Evolutionary conservation across 2,329 filamentous ascomycete genomes (phyloP).

Genomic region (Xylariaceae sp.): DNA sequence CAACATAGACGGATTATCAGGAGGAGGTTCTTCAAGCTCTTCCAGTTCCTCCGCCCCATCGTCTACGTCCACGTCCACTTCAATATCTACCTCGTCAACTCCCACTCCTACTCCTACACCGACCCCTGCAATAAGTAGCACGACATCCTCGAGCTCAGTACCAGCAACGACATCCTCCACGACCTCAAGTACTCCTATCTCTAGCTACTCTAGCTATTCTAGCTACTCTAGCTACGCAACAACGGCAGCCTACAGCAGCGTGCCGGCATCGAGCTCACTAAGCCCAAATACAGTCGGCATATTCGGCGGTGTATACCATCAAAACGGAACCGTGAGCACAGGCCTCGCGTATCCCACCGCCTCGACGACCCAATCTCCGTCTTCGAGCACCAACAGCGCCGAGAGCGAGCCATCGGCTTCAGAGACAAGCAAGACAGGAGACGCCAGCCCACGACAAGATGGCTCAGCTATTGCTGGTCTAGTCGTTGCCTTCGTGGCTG

Average conservation of each 20-base stretch:
- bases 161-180: conserved; percentile 23
- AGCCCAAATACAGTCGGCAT: conserved; percentile 22
- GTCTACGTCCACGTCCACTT: conserved; percentile 31
- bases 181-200: conserved; percentile 23
- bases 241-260: background rate
- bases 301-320: conserved; percentile 50
- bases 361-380: conserved; percentile 21
- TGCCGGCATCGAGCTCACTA: conserved; percentile 5
- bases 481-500: conserved; percentile 52
- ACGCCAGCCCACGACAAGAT: conserved; percentile 41
- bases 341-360: conserved; percentile 20
- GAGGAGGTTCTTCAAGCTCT: conserved; percentile 24
- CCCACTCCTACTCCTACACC: conserved; percentile 19
- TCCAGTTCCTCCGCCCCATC: conserved; percentile 27
- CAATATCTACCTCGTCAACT: conserved; percentile 14
- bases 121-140: conserved; percentile 18
- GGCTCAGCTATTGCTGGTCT: conserved; percentile 51
- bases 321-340: conserved; percentile 39
- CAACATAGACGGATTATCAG: conserved; percentile 41
- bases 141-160: conserved; percentile 19
- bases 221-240: background rate
- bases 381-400: conserved; percentile 15
- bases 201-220: conserved; percentile 3
- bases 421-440: conserved; percentile 43
- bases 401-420: conserved; percentile 28